Conservation (phyloP, 768 basidiomycete genomes). For the Mycena haematopus region DNA sequence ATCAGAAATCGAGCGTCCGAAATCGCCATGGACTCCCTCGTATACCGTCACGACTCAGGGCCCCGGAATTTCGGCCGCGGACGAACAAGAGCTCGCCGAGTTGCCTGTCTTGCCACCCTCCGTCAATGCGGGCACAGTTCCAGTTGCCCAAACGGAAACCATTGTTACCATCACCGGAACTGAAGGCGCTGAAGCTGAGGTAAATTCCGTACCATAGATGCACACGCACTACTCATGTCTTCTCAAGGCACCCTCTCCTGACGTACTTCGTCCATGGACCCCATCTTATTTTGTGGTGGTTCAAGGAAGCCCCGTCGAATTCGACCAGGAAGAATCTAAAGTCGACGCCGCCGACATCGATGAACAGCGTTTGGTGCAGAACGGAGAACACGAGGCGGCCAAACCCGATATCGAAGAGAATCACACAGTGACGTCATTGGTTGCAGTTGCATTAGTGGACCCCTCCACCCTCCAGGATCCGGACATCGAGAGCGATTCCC, state of each 20-base stretch:
- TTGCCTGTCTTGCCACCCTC: constrained; percentile 17
- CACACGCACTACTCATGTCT: background rate
- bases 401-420: background rate
- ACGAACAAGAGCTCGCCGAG: constrained; percentile 21
- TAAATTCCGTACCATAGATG: background rate
- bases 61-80: constrained; percentile 15
- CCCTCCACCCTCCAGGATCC: constrained; percentile 27
- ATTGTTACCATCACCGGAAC: constrained; percentile 18
- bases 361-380: constrained; percentile 6
- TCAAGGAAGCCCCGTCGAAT: constrained; percentile 36
- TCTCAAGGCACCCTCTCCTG: constrained; percentile 6
- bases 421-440: background rate
- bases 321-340: background rate
- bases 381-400: background rate
- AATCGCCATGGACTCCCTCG: constrained; percentile 42
- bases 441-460: constrained; percentile 26
- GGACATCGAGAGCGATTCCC: constrained; percentile 27
- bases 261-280: constrained; percentile 40
- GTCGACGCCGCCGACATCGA: background rate
- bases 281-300: constrained; percentile 46
- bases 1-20: constrained; percentile 18
- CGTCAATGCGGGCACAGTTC: background rate
- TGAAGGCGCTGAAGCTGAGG: constrained; percentile 11
- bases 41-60: constrained; percentile 39
- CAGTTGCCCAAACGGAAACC: constrained; percentile 8